Conservation (phyloP, 495 filamentous ascomycete genomes). For the Podospora didyma region DNA sequence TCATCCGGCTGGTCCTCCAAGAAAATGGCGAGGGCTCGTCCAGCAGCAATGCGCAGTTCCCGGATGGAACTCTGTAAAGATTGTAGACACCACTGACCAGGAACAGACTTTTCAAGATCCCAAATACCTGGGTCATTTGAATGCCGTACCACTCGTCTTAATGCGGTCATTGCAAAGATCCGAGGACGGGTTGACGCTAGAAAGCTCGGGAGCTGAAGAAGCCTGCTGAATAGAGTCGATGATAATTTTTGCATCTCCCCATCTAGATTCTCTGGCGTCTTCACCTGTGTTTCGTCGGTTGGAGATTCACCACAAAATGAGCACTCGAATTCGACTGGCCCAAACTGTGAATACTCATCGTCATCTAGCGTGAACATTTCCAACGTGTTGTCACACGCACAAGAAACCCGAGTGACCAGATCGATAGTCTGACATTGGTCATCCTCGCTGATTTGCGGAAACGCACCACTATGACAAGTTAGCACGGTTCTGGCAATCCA, state of each 20-base stretch:
- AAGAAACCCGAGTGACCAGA: conserved; percentile 31
- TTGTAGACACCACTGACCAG: conserved; percentile 77
- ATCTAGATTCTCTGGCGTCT: too few species aligned
- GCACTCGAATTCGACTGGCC: conserved; percentile 12
- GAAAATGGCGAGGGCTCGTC: conserved; percentile 52
- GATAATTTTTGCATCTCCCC: conserved; percentile 12
- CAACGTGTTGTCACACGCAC: conserved; percentile 33
- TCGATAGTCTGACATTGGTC: conserved; percentile 32
- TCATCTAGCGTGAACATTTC: not conserved
- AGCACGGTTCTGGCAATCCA: not conserved
- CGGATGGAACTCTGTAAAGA: conserved; percentile 77
- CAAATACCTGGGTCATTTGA: conserved; percentile 51
- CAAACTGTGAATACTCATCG: too few species aligned
- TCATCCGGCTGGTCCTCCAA: conserved; percentile 47
- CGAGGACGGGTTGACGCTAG: conserved; percentile 58
- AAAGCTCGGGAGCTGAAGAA: conserved; percentile 56
- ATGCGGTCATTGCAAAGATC: conserved; percentile 65
- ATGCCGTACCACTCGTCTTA: conserved; percentile 66
- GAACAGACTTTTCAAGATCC: conserved; percentile 58
- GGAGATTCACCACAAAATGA: conserved; percentile 14
- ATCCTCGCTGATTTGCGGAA: conserved; percentile 22
- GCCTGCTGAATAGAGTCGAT: conserved; percentile 49
- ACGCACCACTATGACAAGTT: conserved; percentile 18
- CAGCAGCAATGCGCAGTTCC: conserved; percentile 80
- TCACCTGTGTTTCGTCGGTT: too few species aligned